Evolutionary conservation across 441 rosid species (phyloP).

Genomic region (Erodium moschatum): DNA sequence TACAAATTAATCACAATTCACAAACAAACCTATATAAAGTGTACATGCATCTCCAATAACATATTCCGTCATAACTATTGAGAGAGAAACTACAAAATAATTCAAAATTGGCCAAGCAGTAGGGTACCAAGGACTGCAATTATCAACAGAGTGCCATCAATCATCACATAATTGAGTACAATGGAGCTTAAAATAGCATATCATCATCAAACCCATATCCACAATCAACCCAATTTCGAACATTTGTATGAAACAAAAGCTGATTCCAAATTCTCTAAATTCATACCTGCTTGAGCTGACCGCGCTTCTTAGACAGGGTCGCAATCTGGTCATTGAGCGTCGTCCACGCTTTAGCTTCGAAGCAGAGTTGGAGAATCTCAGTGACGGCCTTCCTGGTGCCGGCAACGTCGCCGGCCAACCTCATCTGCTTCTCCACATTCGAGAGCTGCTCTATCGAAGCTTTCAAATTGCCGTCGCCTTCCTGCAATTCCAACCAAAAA

Average conservation of each 20-base stretch:
- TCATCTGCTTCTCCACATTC: constrained; percentile 86
- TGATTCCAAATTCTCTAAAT: neutral
- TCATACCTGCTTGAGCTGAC: constrained; percentile 84
- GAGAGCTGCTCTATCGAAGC: constrained; percentile 66
- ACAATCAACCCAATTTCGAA: neutral
- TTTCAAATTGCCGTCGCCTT: constrained; percentile 47
- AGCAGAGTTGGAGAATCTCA: constrained; percentile 71
- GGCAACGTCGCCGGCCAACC: constrained; percentile 68
- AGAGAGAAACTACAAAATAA: neutral
- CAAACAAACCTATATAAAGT: neutral
- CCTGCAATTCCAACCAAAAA: constrained; percentile 35
- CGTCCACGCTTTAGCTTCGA: constrained; percentile 81
- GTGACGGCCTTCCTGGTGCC: constrained; percentile 73
- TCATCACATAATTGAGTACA: neutral
- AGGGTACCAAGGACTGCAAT: no score
- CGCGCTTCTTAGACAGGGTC: constrained; percentile 75
- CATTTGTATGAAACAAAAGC: neutral
- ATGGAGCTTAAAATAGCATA: neutral
- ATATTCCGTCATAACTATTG: neutral
- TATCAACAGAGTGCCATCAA: no score
- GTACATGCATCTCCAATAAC: neutral
- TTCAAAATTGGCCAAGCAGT: neutral
- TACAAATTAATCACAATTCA: neutral
- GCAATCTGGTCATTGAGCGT: constrained; percentile 74
- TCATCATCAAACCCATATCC: neutral